Evolutionary conservation across 768 basidiomycete genomes (phyloP).

Genomic region (Boletellus emodensis): DNA sequence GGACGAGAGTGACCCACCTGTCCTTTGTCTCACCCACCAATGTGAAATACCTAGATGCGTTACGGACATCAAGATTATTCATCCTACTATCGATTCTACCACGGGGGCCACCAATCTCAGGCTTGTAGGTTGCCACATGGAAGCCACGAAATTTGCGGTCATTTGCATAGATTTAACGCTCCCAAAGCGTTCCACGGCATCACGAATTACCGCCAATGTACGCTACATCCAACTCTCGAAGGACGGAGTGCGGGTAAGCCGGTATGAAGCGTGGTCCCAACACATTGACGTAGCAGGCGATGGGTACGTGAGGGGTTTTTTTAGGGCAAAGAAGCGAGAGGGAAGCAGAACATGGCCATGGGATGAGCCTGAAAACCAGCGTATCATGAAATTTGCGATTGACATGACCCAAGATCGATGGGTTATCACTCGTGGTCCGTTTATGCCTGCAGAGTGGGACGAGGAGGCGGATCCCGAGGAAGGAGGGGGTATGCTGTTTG

Average conservation of each 20-base stretch:
- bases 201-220: background rate
- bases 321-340: background rate
- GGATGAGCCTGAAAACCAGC: background rate
- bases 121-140: background rate
- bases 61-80: background rate
- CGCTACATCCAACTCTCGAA: background rate
- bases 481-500: background rate
- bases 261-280: background rate
- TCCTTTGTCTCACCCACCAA: background rate
- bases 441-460: background rate
- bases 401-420: conserved; percentile 4
- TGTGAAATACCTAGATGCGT: rapidly evolving
- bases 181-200: background rate
- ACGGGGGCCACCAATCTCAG: background rate
- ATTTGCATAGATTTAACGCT: background rate
- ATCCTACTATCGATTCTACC: background rate
- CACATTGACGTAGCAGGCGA: background rate
- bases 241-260: background rate
- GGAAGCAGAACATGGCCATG: no score
- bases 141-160: background rate
- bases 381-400: conserved; percentile 4
- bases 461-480: background rate
- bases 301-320: background rate
- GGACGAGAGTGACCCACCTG: background rate
- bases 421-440: background rate